Evolutionary conservation across 768 basidiomycete species (phyloP), one percentile per base, ranked within the genome.

Genomic region (Phanerochaete carnosa): DNA sequence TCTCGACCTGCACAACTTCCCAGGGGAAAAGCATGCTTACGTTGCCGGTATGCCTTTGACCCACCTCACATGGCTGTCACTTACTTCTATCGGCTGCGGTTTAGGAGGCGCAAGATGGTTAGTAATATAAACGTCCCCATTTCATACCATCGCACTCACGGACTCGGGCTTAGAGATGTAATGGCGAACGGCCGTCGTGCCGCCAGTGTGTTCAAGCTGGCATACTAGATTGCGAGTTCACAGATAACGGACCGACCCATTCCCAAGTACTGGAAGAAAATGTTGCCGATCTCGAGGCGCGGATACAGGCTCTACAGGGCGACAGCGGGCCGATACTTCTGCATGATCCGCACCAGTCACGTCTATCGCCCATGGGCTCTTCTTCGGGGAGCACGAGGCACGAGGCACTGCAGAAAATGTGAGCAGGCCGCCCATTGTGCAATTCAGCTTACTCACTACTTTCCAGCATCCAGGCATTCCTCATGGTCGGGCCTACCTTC

Each of bases 191-290:
- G 59, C 88, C 88, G 2, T 73, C 81, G 12, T 90, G 88, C 69
- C 82, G 83, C 0, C 87, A 85, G 43, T 90, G 88, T 73, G 70
- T 74, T 23, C 73, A 77, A 8, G 81, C 83, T 26, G 82, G 85
- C 37, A 83, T 86, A 60, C 26, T 33, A 19, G 87, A 85, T 26
- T 90, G 88, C 70, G 88, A 90, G 72, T 90, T 88, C 69, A 77
- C 83, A 6, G 88, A 89, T 65, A 84, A 83, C 33, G 80, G 80
- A 45, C 80, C 84, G 60, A 84, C 88, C 29, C 74, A 81, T 58
- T 87, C 83, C 2, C 79, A 86, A 65, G 75, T 77, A 3, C 71
- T 90, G 23, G 86, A 88, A 68, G 85, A 87, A 33, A 80, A 84
- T 0, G 75, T 89, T 23, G 74, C 78, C 0, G 76, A 82, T 29